Evolutionary conservation across 2,329 filamentous ascomycete species (phyloP).

Genomic region (Penicillium sp.): DNA sequence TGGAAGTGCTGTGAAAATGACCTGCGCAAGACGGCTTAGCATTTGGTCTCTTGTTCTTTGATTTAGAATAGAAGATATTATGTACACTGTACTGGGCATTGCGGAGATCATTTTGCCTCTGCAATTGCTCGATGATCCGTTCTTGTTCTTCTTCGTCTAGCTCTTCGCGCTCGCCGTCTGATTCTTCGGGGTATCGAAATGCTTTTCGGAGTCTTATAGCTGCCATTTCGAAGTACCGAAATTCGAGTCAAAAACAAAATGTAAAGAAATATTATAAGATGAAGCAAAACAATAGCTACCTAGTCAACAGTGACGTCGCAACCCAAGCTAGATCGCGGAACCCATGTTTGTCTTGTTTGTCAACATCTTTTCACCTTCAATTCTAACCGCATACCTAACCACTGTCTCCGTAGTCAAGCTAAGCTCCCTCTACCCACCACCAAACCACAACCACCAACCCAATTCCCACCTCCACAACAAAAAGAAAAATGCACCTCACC

Average conservation of each 20-base stretch:
- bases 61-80: constrained; percentile 1
- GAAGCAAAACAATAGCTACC: not conserved
- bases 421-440: not conserved
- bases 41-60: not conserved
- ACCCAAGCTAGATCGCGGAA: not conserved
- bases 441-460: not conserved
- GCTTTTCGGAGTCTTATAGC: constrained; percentile 67
- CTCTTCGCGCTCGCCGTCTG: constrained; percentile 55
- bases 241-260: constrained; percentile 2
- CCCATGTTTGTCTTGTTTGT: constrained; percentile 30
- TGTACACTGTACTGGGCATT: constrained; percentile 43
- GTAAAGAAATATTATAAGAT: not conserved
- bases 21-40: constrained; percentile 15
- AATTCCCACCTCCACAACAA: not conserved
- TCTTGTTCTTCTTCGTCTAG: constrained; percentile 67
- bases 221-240: constrained; percentile 42
- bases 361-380: constrained; percentile 10
- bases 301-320: constrained; percentile 9
- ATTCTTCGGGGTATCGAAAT: constrained; percentile 69
- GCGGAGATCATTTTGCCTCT: constrained; percentile 36
- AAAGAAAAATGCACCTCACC: too few relatives aligned
- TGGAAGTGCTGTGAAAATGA: constrained; percentile 39
- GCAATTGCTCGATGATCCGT: constrained; percentile 37
- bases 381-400: too few relatives aligned
- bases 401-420: too few relatives aligned